Percentiles rank a stretch among this genome's conserved stretches.
These are phyloP conservation scores for Cystobasidium slooffiae DNA, from an alignment of 1,284 basidiomycete species.

Conservation along the genomic window DNA sequence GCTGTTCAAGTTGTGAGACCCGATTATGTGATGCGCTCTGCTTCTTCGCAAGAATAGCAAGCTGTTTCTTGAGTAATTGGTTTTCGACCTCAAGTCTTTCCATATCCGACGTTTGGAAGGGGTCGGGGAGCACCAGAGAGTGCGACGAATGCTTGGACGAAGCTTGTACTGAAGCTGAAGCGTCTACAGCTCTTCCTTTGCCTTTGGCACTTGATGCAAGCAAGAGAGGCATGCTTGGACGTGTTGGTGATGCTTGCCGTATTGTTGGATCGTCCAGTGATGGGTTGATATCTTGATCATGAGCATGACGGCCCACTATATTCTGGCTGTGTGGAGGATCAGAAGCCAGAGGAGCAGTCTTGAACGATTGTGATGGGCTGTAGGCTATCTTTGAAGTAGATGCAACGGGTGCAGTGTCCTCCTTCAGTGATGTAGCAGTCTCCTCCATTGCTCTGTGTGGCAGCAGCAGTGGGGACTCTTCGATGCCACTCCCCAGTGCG, in stretches of 20 bases:
- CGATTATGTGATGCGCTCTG: constrained; percentile 2
- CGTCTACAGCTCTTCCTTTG: neutral
- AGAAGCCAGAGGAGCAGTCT: neutral
- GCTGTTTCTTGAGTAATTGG: constrained; percentile 40
- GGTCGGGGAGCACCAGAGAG: constrained; percentile 9
- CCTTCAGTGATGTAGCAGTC: neutral
- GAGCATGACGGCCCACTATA: neutral
- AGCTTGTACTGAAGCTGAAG: neutral
- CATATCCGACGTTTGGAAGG: constrained; percentile 37
- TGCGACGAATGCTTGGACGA: constrained; percentile 1
- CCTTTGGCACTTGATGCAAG: neutral
- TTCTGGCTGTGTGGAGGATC: neutral
- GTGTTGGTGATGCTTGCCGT: constrained; percentile 1
- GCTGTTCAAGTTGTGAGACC: neutral
- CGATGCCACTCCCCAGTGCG: too few species aligned
- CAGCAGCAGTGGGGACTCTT: neutral
- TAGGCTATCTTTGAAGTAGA: constrained; percentile 7
- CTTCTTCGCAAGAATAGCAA: constrained; percentile 44
- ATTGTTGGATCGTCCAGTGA: neutral
- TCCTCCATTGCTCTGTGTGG: neutral
- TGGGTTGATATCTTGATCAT: neutral
- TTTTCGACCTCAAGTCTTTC: constrained; percentile 45
- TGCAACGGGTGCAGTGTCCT: neutral
- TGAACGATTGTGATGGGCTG: neutral
- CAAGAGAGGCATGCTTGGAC: constrained; percentile 1